Evolutionary conservation across 129 eudicot species (phyloP), one percentile per base, ranked within the genome.

Genomic region (Flaveria ramosissima): DNA sequence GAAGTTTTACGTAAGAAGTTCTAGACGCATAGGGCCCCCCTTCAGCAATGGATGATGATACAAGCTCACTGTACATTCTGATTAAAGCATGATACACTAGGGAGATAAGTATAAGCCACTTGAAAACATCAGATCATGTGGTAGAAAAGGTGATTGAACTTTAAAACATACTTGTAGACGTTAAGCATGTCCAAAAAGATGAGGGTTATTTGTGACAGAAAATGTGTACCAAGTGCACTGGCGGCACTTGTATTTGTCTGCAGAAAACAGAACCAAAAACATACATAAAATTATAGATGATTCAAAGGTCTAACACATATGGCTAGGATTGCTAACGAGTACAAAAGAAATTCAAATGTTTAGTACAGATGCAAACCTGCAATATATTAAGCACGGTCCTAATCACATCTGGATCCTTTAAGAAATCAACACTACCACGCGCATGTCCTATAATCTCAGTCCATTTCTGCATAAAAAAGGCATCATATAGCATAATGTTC

Each of bases 61-160:
- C 88, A 51, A 94, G 93, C 88, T 94, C 99, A 80, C 99, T 91
- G 76, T 94, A 94, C 97, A 94, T n/a, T 88, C 99, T 94, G 92
- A 10, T 60, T 24, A 65, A 72, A 23, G 75, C 9, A 55, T 26
- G 24, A 21, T 71, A 70, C 24, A 23, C 8, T 17, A 4, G 0
- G 81, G 24, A 76, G 53, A 19, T 51, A 4, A 70, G 26, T 30
- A 52, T 73, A 20, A 52, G 45, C 50, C 45, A 70, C 41, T 79
- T n/a, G 17, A 24, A 39, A 63, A 24, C 24, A 80, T 5, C 23
- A 5, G 61, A 72, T 39, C 20, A 12, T 42, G 36, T 6, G 1
- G 26, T 26, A 42, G n/a, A 45, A 73, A n/a, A 64, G 47, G 68
- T 27, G 66, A 66, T 12, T 41, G 13, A 48, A 72, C 11, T 16